Percentiles rank a stretch among this genome's conserved stretches.
Evolutionary conservation across 257 asterid genomes (phyloP).

Genomic region (Cinchona pubescens): DNA sequence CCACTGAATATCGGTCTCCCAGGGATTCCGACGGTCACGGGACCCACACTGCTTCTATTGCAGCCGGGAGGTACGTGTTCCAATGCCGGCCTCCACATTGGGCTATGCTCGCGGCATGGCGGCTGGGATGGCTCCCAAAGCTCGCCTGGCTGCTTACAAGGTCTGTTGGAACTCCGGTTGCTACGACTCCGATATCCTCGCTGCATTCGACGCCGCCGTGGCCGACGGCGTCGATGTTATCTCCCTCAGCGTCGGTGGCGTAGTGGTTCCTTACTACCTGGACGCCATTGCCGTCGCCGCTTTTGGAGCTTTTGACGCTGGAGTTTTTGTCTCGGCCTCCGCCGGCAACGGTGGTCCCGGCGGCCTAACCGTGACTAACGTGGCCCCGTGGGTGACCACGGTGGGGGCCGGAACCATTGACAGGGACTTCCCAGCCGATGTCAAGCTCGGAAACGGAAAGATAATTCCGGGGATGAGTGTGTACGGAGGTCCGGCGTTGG

Average conservation of each 20-base stretch:
- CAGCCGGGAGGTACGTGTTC: constrained; percentile 84
- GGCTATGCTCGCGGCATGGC: constrained; percentile 92
- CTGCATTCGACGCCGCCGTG: constrained; percentile 81
- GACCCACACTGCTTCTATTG: constrained; percentile 93
- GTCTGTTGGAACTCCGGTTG: constrained; percentile 90
- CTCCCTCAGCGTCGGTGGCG: constrained; percentile 84
- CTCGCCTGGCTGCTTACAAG: constrained; percentile 80
- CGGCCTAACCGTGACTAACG: constrained; percentile 70
- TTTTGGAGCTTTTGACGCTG: constrained; percentile 64
- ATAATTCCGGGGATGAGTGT: constrained; percentile 58
- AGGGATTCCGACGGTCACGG: constrained; percentile 93
- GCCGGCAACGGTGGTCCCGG: constrained; percentile 95
- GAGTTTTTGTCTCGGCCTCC: constrained; percentile 77
- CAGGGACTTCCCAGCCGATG: constrained; percentile 79
- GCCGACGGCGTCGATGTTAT: constrained; percentile 89
- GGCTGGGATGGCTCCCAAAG: constrained; percentile 95
- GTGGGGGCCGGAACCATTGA: constrained; percentile 90
- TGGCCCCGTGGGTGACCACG: constrained; percentile 91
- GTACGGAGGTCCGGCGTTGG: constrained; percentile 68
- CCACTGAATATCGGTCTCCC: constrained; percentile 64
- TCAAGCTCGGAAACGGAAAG: constrained; percentile 70
- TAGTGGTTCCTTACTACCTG: constrained; percentile 70
- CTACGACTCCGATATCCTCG: constrained; percentile 83
- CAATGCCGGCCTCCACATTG: constrained; percentile 72
- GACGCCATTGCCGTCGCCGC: constrained; percentile 85